These are phyloP conservation scores for Microbotryum lychnidis-dioicae DNA, from an alignment of 1,284 basidiomycete genomes.

Conservation along the genomic window DNA sequence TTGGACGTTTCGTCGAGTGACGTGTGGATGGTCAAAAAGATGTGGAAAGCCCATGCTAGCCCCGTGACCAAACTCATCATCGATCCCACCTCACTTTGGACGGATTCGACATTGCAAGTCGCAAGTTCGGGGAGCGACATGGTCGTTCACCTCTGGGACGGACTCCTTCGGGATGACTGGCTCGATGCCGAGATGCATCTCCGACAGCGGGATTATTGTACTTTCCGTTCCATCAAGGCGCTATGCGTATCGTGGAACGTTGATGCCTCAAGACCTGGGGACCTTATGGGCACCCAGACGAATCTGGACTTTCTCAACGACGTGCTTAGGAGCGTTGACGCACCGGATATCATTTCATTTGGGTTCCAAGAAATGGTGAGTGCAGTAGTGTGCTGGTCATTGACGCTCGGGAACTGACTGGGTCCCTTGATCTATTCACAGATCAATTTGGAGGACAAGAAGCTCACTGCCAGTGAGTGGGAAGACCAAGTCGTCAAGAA, in stretches of 20 bases:
- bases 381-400: conserved; percentile 51
- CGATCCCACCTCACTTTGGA: conserved; percentile 47
- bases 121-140: conserved; percentile 72
- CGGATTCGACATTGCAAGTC: conserved; percentile 54
- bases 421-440: not conserved
- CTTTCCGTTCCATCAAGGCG: conserved; percentile 65
- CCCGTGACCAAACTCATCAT: conserved; percentile 64
- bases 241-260: conserved; percentile 92
- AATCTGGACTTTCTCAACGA: conserved; percentile 68
- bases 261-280: conserved; percentile 73
- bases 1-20: conserved; percentile 55
- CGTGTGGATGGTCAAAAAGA: conserved; percentile 73
- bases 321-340: conserved; percentile 57
- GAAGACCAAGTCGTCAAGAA: conserved; percentile 52
- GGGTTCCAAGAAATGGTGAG: conserved; percentile 98
- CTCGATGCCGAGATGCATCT: conserved; percentile 68
- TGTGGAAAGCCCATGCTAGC: conserved; percentile 79
- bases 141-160: conserved; percentile 77
- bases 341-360: conserved; percentile 76
- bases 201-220: conserved; percentile 67
- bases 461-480: conserved; percentile 77
- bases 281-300: conserved; percentile 48
- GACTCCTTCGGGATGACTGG: conserved; percentile 73
- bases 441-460: conserved; percentile 90
- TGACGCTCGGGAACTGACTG: conserved; percentile 70